These are phyloP conservation scores for Pseudonitzschia delicatissima DNA, from an alignment of 108 stramenopile genomes.

Conservation along the genomic window DNA sequence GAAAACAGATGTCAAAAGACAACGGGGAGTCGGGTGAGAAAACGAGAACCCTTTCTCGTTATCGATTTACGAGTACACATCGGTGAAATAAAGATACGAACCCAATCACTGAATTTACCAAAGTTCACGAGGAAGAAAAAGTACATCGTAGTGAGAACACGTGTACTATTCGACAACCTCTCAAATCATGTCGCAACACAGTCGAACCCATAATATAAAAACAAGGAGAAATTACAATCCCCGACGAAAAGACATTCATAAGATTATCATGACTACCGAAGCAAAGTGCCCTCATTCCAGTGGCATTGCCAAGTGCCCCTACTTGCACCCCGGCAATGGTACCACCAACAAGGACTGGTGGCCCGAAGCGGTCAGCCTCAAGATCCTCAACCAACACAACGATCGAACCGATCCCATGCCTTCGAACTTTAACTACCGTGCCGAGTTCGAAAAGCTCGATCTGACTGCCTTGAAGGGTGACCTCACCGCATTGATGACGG, in stretches of 20 bases:
- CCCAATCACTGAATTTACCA: no score
- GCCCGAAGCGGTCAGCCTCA: constrained; percentile 57
- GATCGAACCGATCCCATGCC: constrained; percentile 37
- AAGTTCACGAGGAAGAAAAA: no score
- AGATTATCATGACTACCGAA: not conserved
- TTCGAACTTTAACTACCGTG: constrained; percentile 38
- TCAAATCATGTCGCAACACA: not conserved
- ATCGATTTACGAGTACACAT: no score
- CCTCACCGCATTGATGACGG: constrained; percentile 46
- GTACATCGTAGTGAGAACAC: no score
- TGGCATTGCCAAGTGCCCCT: constrained; percentile 17
- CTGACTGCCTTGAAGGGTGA: constrained; percentile 47
- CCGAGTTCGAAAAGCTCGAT: constrained; percentile 45
- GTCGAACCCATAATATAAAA: not conserved
- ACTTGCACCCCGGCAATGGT: constrained; percentile 30
- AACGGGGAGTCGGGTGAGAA: no score
- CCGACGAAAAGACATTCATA: not conserved
- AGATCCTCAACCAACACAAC: constrained; percentile 48
- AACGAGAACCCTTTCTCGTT: no score
- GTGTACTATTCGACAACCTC: no score
- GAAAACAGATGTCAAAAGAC: no score
- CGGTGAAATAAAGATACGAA: no score
- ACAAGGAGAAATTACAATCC: not conserved
- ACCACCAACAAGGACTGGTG: constrained; percentile 58
- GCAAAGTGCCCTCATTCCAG: constrained; percentile 22